Evolutionary conservation across 2,329 filamentous ascomycete species (phyloP).

Genomic region (Diaporthe ampelina): DNA sequence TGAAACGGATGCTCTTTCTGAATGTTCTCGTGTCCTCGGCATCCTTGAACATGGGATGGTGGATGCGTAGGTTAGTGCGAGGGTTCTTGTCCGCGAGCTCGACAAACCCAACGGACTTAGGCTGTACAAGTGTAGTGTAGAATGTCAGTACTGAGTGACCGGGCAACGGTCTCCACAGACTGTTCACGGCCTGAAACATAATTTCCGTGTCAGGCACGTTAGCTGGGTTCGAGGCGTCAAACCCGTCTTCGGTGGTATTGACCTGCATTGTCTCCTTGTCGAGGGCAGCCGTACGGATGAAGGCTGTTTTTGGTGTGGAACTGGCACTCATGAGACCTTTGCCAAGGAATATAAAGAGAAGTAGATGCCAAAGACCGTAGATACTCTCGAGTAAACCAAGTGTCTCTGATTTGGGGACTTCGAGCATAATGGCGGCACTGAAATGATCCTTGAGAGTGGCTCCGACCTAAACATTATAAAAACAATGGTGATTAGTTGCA

Average conservation of each 20-base stretch:
- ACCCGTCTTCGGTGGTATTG: constrained; percentile 43
- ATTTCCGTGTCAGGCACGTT: constrained; percentile 51
- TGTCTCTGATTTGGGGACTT: constrained; percentile 34
- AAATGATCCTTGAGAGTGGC: constrained; percentile 48
- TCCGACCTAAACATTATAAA: constrained; percentile 43
- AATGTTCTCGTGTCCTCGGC: constrained; percentile 47
- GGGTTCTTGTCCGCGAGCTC: constrained; percentile 54
- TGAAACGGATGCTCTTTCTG: constrained; percentile 49
- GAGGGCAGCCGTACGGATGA: constrained; percentile 38
- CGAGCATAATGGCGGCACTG: constrained; percentile 12
- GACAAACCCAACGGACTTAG: constrained; percentile 49
- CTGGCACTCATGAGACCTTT: constrained; percentile 40
- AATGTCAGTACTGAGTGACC: constrained; percentile 46
- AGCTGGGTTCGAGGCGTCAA: background rate
- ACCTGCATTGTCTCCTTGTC: constrained; percentile 48
- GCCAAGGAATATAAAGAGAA: constrained; percentile 49
- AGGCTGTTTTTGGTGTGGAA: constrained; percentile 22
- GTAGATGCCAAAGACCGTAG: constrained; percentile 47
- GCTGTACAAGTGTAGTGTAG: constrained; percentile 49
- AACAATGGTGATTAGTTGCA: background rate
- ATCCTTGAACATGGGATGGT: constrained; percentile 50
- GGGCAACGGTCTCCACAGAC: constrained; percentile 46
- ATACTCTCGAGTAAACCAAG: constrained; percentile 10
- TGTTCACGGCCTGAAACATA: constrained; percentile 56
- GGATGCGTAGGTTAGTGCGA: constrained; percentile 48